Percentiles rank a stretch among this genome's conserved stretches.
These are phyloP conservation scores for Sextonia rubra DNA, from an alignment of 164 flowering plant species.

Conservation along the genomic window DNA sequence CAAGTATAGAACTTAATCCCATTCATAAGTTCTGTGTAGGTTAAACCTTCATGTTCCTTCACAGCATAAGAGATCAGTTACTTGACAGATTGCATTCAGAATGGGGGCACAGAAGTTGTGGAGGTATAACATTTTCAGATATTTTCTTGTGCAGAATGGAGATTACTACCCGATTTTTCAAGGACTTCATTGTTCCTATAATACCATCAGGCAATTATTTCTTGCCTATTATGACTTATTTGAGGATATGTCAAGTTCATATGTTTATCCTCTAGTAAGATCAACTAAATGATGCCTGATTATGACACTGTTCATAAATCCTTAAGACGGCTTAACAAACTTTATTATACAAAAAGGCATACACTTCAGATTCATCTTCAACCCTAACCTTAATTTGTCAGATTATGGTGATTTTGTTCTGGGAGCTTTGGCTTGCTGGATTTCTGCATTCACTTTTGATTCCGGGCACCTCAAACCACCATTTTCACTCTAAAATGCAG, in stretches of 20 bases:
- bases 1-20: neutral
- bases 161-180: no score
- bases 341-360: neutral
- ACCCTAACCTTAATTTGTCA: no score
- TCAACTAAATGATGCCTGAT: neutral
- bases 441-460: no score
- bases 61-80: slow-evolving; percentile 42
- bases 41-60: slow-evolving; percentile 54
- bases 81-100: slow-evolving; percentile 55
- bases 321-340: neutral
- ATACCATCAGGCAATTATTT: no score
- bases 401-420: no score
- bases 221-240: no score
- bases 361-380: neutral
- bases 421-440: no score
- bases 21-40: slow-evolving; percentile 26
- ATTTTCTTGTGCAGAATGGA: neutral
- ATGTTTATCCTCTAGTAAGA: no score
- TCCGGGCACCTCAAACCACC: no score
- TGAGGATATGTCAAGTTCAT: no score
- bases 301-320: neutral
- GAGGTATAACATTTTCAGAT: slow-evolving; percentile 33
- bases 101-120: slow-evolving; percentile 70
- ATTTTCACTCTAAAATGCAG: no score
- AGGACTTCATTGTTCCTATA: no score